Conservation (phyloP, 331 rosid genomes). For the Acacia concinna region DNA sequence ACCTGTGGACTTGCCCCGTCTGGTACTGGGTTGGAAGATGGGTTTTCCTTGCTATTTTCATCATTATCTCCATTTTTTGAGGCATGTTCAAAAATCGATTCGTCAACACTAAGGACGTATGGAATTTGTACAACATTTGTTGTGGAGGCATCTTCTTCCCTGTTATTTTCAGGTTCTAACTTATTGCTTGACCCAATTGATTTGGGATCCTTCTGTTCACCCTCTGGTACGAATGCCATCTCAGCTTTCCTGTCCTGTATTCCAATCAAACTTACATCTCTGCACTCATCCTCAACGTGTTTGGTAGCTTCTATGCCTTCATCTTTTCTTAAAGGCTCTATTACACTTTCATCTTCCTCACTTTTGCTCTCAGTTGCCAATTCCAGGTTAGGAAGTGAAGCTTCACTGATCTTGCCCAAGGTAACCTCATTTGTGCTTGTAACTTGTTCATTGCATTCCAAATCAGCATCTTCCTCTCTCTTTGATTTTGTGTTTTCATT, state of each 20-base stretch:
- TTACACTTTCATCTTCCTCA: conserved; percentile 20
- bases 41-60: conserved; percentile 13
- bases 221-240: not conserved
- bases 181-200: conserved; percentile 21
- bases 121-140: not conserved
- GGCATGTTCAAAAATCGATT: not conserved
- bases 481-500: conserved; percentile 16
- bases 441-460: conserved; percentile 22
- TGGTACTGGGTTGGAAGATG: conserved; percentile 10
- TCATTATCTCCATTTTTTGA: conserved; percentile 7
- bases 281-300: not conserved
- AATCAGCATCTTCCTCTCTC: conserved; percentile 13
- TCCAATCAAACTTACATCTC: not conserved
- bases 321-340: conserved; percentile 4
- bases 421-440: conserved; percentile 9
- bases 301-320: conserved; percentile 19
- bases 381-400: conserved; percentile 19
- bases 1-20: conserved; percentile 17
- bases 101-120: not conserved
- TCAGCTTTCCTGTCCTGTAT: conserved; percentile 13
- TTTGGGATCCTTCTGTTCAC: conserved; percentile 24
- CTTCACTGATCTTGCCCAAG: conserved; percentile 21
- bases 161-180: conserved; percentile 1
- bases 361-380: conserved; percentile 1
- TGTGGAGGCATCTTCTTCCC: conserved; percentile 20